Percentiles rank a stretch among this genome's conserved stretches.
These are phyloP conservation scores for Saccharum spontaneum DNA, from an alignment of 176 grass and related monocot species.

Conservation along the genomic window DNA sequence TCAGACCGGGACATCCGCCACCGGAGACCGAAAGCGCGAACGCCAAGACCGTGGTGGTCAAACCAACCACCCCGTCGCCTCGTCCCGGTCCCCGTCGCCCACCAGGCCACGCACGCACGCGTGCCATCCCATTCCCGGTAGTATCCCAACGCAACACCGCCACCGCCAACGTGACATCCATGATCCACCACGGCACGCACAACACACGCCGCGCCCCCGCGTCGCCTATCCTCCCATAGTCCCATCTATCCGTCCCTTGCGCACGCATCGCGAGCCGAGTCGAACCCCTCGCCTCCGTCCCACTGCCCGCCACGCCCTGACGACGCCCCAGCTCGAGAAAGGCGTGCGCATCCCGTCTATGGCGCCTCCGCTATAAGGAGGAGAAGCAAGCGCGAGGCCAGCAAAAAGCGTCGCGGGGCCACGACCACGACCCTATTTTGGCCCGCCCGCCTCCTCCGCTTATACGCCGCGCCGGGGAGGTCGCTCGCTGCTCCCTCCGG, in stretches of 20 bases:
- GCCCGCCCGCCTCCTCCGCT: background rate
- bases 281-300: background rate
- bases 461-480: background rate
- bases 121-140: background rate
- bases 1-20: background rate
- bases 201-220: background rate
- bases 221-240: too few species aligned
- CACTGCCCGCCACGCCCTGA: background rate
- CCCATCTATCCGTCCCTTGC: background rate
- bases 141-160: background rate
- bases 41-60: background rate
- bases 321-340: background rate
- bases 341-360: slow-evolving; percentile 29
- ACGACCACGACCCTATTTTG: slow-evolving; percentile 11
- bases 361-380: slow-evolving; percentile 30
- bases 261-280: background rate
- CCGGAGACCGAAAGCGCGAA: background rate
- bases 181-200: slow-evolving; percentile 36
- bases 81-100: background rate
- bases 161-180: slow-evolving; percentile 34
- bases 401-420: slow-evolving; percentile 26
- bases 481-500: background rate
- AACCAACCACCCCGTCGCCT: slow-evolving; percentile 17
- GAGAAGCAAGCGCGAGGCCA: background rate
- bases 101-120: background rate